These are phyloP conservation scores for Solanum hybrid DNA, from an alignment of 305 asterid genomes.

Conservation along the genomic window DNA sequence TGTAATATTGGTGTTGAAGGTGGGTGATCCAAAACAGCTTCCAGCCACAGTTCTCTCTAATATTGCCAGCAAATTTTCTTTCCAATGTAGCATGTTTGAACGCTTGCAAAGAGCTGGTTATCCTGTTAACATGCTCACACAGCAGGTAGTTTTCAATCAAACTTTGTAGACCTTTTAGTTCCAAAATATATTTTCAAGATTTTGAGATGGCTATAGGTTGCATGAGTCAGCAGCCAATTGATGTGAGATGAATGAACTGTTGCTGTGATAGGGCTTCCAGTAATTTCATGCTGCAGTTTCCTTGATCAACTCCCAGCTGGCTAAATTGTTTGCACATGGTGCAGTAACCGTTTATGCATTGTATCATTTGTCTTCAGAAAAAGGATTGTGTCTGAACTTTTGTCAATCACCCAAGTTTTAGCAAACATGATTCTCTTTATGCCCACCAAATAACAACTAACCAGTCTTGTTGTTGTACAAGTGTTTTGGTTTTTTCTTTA, in stretches of 20 bases:
- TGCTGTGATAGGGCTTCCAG: background rate
- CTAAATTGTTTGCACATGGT: background rate
- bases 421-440: background rate
- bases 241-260: background rate
- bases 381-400: background rate
- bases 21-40: slow-evolving; percentile 99
- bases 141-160: slow-evolving; percentile 48
- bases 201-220: background rate
- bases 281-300: background rate
- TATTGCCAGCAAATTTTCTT: slow-evolving; percentile 83
- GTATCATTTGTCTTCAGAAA: background rate
- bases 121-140: slow-evolving; percentile 91
- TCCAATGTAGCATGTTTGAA: slow-evolving; percentile 98
- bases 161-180: background rate
- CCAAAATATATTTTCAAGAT: background rate
- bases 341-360: background rate
- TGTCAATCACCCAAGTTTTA: background rate
- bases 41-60: slow-evolving; percentile 95
- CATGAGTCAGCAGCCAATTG: background rate
- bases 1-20: slow-evolving; percentile 31
- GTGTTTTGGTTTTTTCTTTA: background rate
- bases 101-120: slow-evolving; percentile 97
- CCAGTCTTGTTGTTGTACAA: background rate
- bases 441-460: background rate
- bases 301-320: background rate